Base-by-base conservation (phyloP, 225 moss, liverwort and hornwort genomes). In the Marchantia paleacea region DNA sequence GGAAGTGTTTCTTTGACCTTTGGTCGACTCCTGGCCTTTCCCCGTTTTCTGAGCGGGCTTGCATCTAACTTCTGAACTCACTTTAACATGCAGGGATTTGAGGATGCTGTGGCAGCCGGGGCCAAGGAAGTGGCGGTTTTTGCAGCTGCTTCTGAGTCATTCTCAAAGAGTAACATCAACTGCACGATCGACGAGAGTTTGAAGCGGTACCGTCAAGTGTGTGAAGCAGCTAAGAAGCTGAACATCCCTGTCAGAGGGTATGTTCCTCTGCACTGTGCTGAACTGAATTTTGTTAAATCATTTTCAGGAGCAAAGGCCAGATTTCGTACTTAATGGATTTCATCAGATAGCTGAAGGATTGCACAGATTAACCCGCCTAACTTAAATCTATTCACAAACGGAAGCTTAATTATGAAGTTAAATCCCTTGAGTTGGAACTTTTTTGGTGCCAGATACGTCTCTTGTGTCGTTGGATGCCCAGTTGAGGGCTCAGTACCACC, bases 101-200 rank as follows among this genome's bases (percentile, higher is more conserved):
- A 92, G 58, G 93, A 90, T 75, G 97, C 97, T 26, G 78, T 97
- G 24, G 88, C 87, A 74, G 92, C 97, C 9, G 97, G 97, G 73
- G 94, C 94, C 63, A 85, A 88, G 84, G 94, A 97, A 86, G 92
- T 97, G 55, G 97, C 94, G 61, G 82, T 97, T 75, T 97, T 97
- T 83, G 89, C 97, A 79, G 97, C 97, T 78, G 94, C 97, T 65
- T 97, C 97, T 58, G 97, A 95, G 85, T 97, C 97, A 9, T 97
- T 97, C 31, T 82, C 91, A 14, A 92, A 92, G 80, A 93, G 88
- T 68, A 97, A 97, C 84, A 94, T 89, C 26, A 97, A 97, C 79
- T 97, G 97, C 61, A 89, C 90, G 52, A 93, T 97, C 55, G 88
- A 90, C 58, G 93, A 97, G 88, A 97, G 97, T 86, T 82, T 97